Conservation (phyloP, 768 basidiomycete species). For the Holtermanniella nyarrowii region DNA sequence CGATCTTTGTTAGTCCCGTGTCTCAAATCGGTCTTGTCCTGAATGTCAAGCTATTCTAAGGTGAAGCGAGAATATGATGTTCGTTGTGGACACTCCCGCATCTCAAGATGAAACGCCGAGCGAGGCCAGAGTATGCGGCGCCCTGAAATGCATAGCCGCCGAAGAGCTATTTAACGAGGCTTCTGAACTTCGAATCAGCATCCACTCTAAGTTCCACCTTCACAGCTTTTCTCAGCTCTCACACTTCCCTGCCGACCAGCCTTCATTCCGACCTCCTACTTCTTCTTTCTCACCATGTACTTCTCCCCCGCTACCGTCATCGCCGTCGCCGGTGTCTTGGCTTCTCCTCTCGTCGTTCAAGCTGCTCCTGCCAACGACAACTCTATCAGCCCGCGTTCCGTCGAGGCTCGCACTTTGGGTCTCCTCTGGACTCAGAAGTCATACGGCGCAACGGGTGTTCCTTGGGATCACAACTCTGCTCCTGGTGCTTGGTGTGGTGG, state of each 20-base stretch:
- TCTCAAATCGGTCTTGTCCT: no score
- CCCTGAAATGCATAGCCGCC: no score
- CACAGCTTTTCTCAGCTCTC: not conserved
- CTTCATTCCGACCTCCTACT: constrained; percentile 4
- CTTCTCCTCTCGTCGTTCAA: constrained; percentile 1
- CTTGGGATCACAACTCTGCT: constrained; percentile 14
- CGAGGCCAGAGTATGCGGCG: no score
- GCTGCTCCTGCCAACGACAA: not conserved
- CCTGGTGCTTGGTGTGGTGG: constrained; percentile 17
- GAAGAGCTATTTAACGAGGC: no score
- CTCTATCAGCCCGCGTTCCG: no score
- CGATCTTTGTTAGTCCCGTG: no score
- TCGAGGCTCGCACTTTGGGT: no score
- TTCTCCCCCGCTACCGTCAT: constrained; percentile 9
- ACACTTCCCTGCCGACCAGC: constrained; percentile 7
- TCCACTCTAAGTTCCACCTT: not conserved
- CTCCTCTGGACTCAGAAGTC: constrained; percentile 16
- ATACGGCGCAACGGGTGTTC: constrained; percentile 17
- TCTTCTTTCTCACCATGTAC: constrained; percentile 16
- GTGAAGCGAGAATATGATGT: no score
- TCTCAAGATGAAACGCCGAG: no score
- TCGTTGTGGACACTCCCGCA: no score
- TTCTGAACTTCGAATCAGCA: constrained; percentile 6
- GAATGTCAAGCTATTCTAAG: no score
- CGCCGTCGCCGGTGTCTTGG: not conserved